phyloP scores from a whole-genome alignment of 1,139 yeast genomes.

The Candida tunisiensis region DNA sequence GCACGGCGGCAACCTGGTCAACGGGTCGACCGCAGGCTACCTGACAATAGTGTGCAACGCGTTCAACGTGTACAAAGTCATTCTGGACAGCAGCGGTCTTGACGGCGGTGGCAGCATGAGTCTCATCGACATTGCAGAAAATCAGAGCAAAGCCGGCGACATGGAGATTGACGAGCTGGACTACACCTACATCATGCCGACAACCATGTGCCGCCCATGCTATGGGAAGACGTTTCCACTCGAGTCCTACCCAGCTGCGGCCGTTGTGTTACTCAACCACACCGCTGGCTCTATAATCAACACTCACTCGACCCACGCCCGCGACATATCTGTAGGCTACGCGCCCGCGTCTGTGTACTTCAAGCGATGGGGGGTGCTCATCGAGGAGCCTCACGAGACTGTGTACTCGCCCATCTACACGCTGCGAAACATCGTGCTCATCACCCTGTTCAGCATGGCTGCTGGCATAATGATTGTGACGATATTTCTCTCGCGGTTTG shows the following conservation, averaged over 20 bases:
- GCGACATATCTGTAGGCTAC: conserved; percentile 50
- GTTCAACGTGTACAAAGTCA: conserved; percentile 30
- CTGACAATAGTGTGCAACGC: conserved; percentile 52
- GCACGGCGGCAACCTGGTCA: no score
- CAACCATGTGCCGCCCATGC: conserved; percentile 7
- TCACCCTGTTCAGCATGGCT: conserved; percentile 69
- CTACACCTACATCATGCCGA: conserved; percentile 2
- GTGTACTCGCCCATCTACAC: conserved; percentile 51
- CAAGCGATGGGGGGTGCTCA: conserved; percentile 52
- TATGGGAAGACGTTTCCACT: conserved; percentile 6
- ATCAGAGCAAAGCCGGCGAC: conserved; percentile 1
- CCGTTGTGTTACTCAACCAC: conserved; percentile 20
- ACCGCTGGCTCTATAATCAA: conserved; percentile 35
- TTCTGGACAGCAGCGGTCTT: conserved; percentile 27
- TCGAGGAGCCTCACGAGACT: conserved; percentile 41
- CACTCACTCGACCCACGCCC: conserved; percentile 22
- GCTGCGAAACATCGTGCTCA: conserved; percentile 55
- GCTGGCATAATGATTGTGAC: conserved; percentile 61
- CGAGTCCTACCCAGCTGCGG: conserved; percentile 8
- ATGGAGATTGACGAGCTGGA: conserved; percentile 1
- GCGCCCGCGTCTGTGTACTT: conserved; percentile 33
- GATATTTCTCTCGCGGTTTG: conserved; percentile 71
- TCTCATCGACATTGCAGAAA: conserved; percentile 9
- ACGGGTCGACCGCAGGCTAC: conserved; percentile 67
- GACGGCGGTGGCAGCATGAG: conserved; percentile 19